These are phyloP conservation scores for Stemphylium beticola DNA, from an alignment of 2,329 filamentous ascomycete species.

Conservation along the genomic window DNA sequence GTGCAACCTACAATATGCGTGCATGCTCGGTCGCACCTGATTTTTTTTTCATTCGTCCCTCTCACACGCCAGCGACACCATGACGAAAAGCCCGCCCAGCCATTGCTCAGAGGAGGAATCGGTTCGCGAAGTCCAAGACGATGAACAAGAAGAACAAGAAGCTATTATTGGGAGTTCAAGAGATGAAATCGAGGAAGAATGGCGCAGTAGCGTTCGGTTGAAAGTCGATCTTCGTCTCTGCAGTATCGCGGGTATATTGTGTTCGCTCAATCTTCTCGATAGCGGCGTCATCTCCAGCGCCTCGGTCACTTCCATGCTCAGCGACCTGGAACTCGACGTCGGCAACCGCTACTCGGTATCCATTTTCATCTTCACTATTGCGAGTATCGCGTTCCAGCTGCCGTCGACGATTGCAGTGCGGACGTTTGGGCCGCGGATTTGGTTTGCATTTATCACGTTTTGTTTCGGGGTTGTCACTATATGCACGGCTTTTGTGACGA, in stretches of 20 bases:
- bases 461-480: constrained; percentile 70
- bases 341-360: constrained; percentile 72
- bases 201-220: constrained; percentile 60
- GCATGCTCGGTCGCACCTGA: background rate
- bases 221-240: constrained; percentile 73
- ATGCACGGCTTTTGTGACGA: constrained; percentile 70
- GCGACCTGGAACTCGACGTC: constrained; percentile 65
- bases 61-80: constrained; percentile 5
- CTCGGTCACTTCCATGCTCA: constrained; percentile 71
- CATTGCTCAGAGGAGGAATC: constrained; percentile 21
- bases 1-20: constrained; percentile 8
- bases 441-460: constrained; percentile 66
- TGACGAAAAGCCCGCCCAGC: constrained; percentile 24
- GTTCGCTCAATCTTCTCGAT: constrained; percentile 72
- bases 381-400: constrained; percentile 71
- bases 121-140: constrained; percentile 19
- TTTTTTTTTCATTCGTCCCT: background rate
- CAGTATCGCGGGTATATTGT: constrained; percentile 73
- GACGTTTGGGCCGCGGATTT: constrained; percentile 67
- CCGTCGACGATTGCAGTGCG: constrained; percentile 72
- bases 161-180: constrained; percentile 10
- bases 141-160: constrained; percentile 12
- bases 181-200: constrained; percentile 24
- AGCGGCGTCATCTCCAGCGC: constrained; percentile 73
- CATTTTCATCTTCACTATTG: constrained; percentile 76